A percentile compares a stretch with the other conserved stretches of the same genome.
phyloP scores from a whole-genome alignment of 140 eudicot species.

The Stevia rebaudiana region DNA sequence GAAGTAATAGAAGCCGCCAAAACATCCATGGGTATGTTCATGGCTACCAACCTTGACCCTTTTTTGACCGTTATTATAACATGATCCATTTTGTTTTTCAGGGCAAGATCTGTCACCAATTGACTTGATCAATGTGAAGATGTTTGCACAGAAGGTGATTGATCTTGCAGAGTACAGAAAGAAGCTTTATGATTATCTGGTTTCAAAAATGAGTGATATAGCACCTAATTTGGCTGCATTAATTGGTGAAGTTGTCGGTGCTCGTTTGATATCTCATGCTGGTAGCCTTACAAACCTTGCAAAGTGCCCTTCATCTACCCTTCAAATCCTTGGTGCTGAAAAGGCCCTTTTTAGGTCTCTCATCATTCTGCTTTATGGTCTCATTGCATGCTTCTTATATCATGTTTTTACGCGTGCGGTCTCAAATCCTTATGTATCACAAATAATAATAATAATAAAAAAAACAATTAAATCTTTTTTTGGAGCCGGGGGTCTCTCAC shows the following conservation, averaged over 20 bases:
- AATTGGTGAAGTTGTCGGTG: slow-evolving; percentile 92
- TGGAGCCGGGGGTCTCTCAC: too few relatives aligned
- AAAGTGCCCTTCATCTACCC: slow-evolving; percentile 88
- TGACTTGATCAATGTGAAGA: slow-evolving; percentile 84
- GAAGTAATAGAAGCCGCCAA: slow-evolving; percentile 96
- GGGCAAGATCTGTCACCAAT: slow-evolving; percentile 89
- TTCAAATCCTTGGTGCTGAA: slow-evolving; percentile 98
- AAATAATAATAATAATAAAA: too few relatives aligned
- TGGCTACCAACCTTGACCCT: background rate
- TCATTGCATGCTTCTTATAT: too few relatives aligned
- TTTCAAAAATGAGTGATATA: slow-evolving; percentile 85
- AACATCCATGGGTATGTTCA: slow-evolving; percentile 85
- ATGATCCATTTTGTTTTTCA: slow-evolving; percentile 20
- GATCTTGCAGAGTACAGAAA: slow-evolving; percentile 93
- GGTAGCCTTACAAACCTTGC: slow-evolving; percentile 88
- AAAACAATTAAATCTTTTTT: too few relatives aligned
- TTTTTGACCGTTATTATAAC: background rate
- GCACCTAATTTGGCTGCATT: slow-evolving; percentile 98
- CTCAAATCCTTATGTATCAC: too few relatives aligned
- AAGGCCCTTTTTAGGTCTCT: slow-evolving; percentile 99
- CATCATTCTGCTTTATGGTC: too few relatives aligned
- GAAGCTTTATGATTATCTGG: slow-evolving; percentile 88
- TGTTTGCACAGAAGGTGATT: slow-evolving; percentile 89
- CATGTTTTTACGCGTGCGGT: too few relatives aligned
- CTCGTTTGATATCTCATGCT: slow-evolving; percentile 90